Percentiles rank a stretch among this genome's conserved stretches.
Evolutionary conservation across 2,329 filamentous ascomycete species (phyloP).

Genomic region (Alternaria metachromatica): DNA sequence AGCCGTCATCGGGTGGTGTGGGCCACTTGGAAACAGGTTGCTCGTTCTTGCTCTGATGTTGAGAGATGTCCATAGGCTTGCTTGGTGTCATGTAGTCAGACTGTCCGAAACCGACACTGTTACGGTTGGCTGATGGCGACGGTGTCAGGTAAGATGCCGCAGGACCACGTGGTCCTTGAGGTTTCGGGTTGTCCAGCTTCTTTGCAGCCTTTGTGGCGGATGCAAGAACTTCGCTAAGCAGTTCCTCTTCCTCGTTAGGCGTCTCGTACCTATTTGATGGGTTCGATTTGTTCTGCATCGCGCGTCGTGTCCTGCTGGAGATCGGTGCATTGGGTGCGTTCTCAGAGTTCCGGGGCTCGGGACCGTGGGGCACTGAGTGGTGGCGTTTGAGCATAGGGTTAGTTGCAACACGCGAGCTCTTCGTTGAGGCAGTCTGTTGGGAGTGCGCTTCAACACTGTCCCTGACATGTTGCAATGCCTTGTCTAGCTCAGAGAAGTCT

Average conservation of each 20-base stretch:
- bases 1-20: conserved; percentile 86
- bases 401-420: conserved; percentile 49
- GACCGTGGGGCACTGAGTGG: conserved; percentile 53
- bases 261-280: conserved; percentile 88
- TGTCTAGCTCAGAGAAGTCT: conserved; percentile 67
- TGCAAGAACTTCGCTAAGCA: conserved; percentile 85
- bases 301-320: conserved; percentile 80
- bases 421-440: conserved; percentile 38
- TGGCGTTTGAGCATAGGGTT: conserved; percentile 58
- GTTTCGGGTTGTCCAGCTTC: conserved; percentile 64
- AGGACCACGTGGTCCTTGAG: conserved; percentile 62
- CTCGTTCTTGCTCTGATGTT: conserved; percentile 50
- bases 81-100: conserved; percentile 67
- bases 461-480: conserved; percentile 65
- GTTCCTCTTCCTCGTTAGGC: conserved; percentile 93
- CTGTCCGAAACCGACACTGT: conserved; percentile 75
- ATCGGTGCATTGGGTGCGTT: conserved; percentile 63
- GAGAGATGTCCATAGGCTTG: conserved; percentile 72
- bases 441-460: conserved; percentile 61
- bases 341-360: conserved; percentile 65
- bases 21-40: conserved; percentile 77
- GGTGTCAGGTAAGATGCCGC: conserved; percentile 71
- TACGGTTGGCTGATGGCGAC: conserved; percentile 82
- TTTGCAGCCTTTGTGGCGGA: conserved; percentile 78
- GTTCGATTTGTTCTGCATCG: conserved; percentile 72